Evolutionary conservation across 176 grass and related monocot genomes (phyloP).

Genomic region (Ampelocalamus luodianensis): DNA sequence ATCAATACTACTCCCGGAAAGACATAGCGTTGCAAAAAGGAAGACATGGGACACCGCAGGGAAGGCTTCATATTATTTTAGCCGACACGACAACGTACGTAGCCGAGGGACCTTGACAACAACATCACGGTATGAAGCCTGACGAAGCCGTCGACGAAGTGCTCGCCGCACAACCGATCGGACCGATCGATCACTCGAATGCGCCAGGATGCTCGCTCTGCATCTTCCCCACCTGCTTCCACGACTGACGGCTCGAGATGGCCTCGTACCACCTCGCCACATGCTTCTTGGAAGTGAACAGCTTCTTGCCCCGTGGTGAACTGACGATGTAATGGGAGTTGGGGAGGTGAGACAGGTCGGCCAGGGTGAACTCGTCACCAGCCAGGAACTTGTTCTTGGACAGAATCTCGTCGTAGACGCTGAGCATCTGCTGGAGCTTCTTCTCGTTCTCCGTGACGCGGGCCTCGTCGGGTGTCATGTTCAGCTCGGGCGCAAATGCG

Average conservation of each 20-base stretch:
- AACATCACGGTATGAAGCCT: constrained; percentile 45
- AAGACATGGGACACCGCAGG: constrained; percentile 19
- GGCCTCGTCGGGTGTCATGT: constrained; percentile 51
- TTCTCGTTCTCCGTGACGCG: constrained; percentile 52
- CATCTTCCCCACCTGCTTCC: constrained; percentile 71
- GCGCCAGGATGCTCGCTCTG: constrained; percentile 68
- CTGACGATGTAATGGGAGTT: constrained; percentile 73
- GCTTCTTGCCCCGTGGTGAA: constrained; percentile 56
- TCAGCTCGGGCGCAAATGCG: constrained; percentile 64
- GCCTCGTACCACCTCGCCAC: constrained; percentile 70
- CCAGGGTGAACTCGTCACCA: constrained; percentile 68
- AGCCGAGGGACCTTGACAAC: constrained; percentile 39
- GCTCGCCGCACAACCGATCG: neutral
- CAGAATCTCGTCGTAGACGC: constrained; percentile 61
- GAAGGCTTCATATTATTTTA: constrained; percentile 50
- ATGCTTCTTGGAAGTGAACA: constrained; percentile 72
- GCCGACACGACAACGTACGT: constrained; percentile 33
- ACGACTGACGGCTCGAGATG: constrained; percentile 62
- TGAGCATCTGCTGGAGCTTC: constrained; percentile 59
- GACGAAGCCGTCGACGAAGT: constrained; percentile 25
- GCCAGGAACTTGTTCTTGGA: constrained; percentile 53
- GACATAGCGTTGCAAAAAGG: constrained; percentile 1
- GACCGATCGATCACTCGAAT: constrained; percentile 48
- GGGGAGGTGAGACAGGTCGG: constrained; percentile 81
- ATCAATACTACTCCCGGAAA: neutral